Base-by-base conservation (phyloP, 1,284 basidiomycete genomes). In the Abortiporus biennis region DNA sequence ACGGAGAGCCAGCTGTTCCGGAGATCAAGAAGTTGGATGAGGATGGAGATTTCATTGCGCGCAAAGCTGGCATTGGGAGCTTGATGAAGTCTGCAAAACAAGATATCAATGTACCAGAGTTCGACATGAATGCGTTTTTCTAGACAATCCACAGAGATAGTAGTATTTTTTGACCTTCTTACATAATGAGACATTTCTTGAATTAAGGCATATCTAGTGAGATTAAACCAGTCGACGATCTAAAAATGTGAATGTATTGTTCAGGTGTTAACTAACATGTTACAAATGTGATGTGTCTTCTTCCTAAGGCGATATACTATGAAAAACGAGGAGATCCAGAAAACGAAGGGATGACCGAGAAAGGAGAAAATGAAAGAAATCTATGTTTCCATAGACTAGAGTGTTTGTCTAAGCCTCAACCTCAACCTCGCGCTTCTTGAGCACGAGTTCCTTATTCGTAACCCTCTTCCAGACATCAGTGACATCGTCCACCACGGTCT, bases 401-500 rank as follows among this genome's bases (percentile, higher is more conserved):
- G 40, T 43, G 33, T 22, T 15, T 21, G 17, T 51, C 56, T 74
- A 83, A 55, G 74, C 69, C 58, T 80, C 74, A 36, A 72, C 73
- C 51, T 84, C 79, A 23, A 75, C 74, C 47, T 91, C 87, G 38
- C 86, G 76, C 68, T 92, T 89, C 80, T 89, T 90, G 50, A 92
- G 74, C 43, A 82, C 84, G 40, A 92, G 72, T 38, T 85, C 79
- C 40, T 69, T 69, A 36, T 87, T 90, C 33, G 76, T 73, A 47
- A 94, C 80, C 46, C 92, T 75, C 68, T 85, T 81, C 90, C 91
- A 98, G 25, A 96, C 89, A 63, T 95, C 85, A 50, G 85, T 81
- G 32, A 98, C 94, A 50, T 96, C 93, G 44, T 95, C 91, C 31
- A 92, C 90, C 42, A 94, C 92, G 30, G 94, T 97, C 75, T 99